phyloP scores from a whole-genome alignment of 495 filamentous ascomycete genomes.

The Cercophora newfieldiana region DNA sequence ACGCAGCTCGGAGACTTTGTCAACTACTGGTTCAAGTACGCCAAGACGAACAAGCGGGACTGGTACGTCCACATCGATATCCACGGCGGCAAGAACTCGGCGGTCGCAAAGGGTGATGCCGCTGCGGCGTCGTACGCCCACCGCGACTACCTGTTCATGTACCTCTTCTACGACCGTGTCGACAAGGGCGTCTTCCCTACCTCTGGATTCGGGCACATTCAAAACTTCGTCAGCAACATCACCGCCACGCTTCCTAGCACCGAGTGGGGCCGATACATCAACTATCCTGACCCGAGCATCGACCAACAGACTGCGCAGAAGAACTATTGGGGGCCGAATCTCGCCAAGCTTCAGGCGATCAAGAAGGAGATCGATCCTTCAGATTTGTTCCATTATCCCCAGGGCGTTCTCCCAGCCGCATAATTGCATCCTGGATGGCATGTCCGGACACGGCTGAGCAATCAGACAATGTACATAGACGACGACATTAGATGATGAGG shows the following conservation, averaged over 20 bases:
- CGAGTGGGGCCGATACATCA: constrained; percentile 49
- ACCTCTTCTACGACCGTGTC: constrained; percentile 45
- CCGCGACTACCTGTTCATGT: constrained; percentile 47
- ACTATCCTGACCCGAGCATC: constrained; percentile 45
- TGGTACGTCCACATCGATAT: constrained; percentile 52
- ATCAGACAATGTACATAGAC: not conserved
- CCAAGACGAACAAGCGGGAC: constrained; percentile 41
- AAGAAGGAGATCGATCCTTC: constrained; percentile 58
- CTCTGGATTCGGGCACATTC: constrained; percentile 35
- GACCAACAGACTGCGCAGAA: constrained; percentile 38
- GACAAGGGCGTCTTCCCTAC: constrained; percentile 35
- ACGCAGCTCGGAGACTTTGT: constrained; percentile 38
- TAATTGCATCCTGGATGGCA: not conserved
- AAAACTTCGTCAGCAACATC: constrained; percentile 41
- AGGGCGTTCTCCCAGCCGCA: constrained; percentile 28
- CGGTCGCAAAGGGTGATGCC: constrained; percentile 32
- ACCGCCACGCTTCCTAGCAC: constrained; percentile 28
- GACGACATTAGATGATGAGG: not conserved
- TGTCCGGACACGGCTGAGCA: not conserved
- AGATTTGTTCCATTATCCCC: constrained; percentile 62
- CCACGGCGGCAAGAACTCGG: constrained; percentile 46
- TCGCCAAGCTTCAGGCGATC: constrained; percentile 53
- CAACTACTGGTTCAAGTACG: constrained; percentile 46
- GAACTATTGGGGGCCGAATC: constrained; percentile 57
- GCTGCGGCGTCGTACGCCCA: constrained; percentile 44